Conservation (phyloP, 225 moss, liverwort and hornwort genomes). For the Neckera pumila region DNA sequence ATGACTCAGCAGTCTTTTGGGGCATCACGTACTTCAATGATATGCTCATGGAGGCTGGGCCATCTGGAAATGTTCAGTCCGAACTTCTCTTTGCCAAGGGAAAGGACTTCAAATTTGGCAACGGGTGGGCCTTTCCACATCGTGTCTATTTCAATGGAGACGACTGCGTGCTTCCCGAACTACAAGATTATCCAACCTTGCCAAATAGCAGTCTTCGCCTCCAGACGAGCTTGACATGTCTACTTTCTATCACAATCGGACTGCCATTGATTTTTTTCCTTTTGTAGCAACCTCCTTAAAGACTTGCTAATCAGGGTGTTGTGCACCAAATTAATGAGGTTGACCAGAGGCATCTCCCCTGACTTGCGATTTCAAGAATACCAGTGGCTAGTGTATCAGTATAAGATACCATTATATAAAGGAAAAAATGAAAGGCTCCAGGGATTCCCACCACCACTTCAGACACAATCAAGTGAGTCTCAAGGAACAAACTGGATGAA, state of each 20-base stretch:
- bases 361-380: neutral
- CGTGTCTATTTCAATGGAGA: slow-evolving; percentile 91
- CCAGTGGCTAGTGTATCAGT: too few relatives aligned
- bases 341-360: neutral
- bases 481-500: too few relatives aligned
- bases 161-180: slow-evolving; percentile 72
- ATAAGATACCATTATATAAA: too few relatives aligned
- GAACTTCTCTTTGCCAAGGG: slow-evolving; percentile 79
- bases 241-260: neutral
- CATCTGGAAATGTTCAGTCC: slow-evolving; percentile 87
- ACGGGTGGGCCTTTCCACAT: slow-evolving; percentile 91
- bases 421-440: too few relatives aligned
- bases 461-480: too few relatives aligned
- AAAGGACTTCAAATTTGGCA: slow-evolving; percentile 46
- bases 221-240: neutral
- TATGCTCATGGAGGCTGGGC: slow-evolving; percentile 74
- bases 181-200: slow-evolving; percentile 60
- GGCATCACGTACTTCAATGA: slow-evolving; percentile 76
- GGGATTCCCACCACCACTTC: too few relatives aligned
- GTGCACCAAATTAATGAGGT: neutral
- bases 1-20: slow-evolving; percentile 78
- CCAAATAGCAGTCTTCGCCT: slow-evolving; percentile 37
- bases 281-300: neutral
- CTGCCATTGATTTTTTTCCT: neutral
- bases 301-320: neutral